Evolutionary conservation across 176 grass and related monocot species (phyloP).

Genomic region (Eragrostis curvula): DNA sequence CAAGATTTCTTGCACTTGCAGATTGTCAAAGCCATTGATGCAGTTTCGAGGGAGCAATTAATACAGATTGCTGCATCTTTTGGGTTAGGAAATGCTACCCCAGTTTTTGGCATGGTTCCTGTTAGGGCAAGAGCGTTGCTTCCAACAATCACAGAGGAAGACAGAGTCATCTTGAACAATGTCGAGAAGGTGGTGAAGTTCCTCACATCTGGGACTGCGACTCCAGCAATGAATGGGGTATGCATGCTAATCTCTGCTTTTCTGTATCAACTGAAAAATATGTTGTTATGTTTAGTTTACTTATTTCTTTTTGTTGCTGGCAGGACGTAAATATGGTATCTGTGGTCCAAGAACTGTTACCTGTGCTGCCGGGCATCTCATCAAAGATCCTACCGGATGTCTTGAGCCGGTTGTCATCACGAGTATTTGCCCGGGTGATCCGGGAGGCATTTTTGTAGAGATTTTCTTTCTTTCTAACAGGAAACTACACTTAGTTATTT

Average conservation of each 20-base stretch:
- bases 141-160: slow-evolving; percentile 90
- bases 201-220: slow-evolving; percentile 69
- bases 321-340: slow-evolving; percentile 74
- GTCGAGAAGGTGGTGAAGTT: slow-evolving; percentile 93
- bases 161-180: slow-evolving; percentile 91
- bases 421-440: slow-evolving; percentile 83
- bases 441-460: slow-evolving; percentile 80
- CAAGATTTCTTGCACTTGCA: slow-evolving; percentile 39
- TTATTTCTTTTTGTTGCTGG: slow-evolving; percentile 1
- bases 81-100: slow-evolving; percentile 61
- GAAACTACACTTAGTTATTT: slow-evolving; percentile 25
- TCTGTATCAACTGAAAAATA: not conserved
- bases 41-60: slow-evolving; percentile 88
- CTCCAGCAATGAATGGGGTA: slow-evolving; percentile 64
- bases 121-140: slow-evolving; percentile 63
- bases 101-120: slow-evolving; percentile 91
- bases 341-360: slow-evolving; percentile 82
- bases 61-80: slow-evolving; percentile 72
- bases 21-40: slow-evolving; percentile 98
- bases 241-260: not conserved
- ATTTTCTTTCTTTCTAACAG: not conserved
- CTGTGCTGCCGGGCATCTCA: slow-evolving; percentile 82
- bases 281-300: slow-evolving; percentile 1
- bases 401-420: slow-evolving; percentile 72
- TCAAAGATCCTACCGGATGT: slow-evolving; percentile 87